A percentile compares a stretch with the other conserved stretches of the same genome.
Evolutionary conservation across 73 alveolate species (phyloP).

Genomic region (Paramecium sexaurelia): DNA sequence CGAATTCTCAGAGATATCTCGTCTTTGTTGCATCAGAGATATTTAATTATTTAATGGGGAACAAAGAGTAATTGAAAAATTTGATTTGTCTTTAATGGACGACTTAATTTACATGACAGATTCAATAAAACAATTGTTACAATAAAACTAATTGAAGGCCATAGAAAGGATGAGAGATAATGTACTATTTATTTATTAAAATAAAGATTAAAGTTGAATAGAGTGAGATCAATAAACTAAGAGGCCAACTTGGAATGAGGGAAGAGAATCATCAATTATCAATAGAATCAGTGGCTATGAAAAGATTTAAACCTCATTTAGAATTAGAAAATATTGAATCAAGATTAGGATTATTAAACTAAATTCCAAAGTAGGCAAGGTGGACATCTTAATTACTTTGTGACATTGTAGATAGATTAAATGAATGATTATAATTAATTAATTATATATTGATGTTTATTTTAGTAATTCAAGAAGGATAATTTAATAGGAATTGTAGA

Average conservation of each 20-base stretch:
- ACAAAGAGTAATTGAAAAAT: not conserved
- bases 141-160: not conserved
- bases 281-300: not conserved
- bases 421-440: not conserved
- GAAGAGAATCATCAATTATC: not conserved
- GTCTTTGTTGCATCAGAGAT: conserved; percentile 11
- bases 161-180: conserved; percentile 23
- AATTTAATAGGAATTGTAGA: too few species aligned
- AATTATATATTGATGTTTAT: not conserved
- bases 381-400: conserved; percentile 29
- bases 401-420: not conserved
- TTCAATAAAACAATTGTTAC: not conserved
- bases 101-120: conserved; percentile 28
- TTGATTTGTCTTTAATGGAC: conserved; percentile 18
- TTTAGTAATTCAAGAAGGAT: too few species aligned
- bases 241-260: not conserved
- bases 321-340: not conserved
- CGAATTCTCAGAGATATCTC: conserved; percentile 26
- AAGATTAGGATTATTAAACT: not conserved
- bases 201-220: not conserved
- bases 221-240: not conserved
- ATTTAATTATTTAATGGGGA: not conserved
- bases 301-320: conserved; percentile 48
- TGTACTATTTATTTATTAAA: not conserved
- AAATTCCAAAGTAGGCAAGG: conserved; percentile 17